A percentile compares a stretch with the other conserved stretches of the same genome.
Conservation (phyloP, 1,139 yeast genomes). For the Suzukiozyma palmioleophila region DNA sequence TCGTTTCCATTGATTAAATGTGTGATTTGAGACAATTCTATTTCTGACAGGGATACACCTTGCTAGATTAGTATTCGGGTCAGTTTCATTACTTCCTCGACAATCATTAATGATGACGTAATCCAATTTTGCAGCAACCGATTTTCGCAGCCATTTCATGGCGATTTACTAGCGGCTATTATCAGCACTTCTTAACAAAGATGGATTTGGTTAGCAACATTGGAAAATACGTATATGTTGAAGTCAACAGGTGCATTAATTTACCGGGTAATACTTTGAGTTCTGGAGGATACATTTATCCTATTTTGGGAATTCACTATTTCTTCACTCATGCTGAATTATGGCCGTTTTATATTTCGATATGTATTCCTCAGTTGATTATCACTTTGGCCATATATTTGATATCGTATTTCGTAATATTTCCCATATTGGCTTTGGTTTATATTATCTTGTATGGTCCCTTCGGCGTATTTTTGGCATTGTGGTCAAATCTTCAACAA, state of each 20-base stretch:
- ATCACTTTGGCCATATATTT: conserved; percentile 41
- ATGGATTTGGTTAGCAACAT: not conserved
- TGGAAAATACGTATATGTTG: not conserved
- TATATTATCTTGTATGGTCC: conserved; percentile 52
- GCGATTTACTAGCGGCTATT: too few relatives aligned
- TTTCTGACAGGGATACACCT: too few relatives aligned
- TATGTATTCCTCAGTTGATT: conserved; percentile 48
- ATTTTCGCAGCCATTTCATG: not conserved
- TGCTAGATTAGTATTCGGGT: too few relatives aligned
- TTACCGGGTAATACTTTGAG: not conserved
- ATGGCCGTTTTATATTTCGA: conserved; percentile 48
- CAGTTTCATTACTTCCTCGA: too few relatives aligned
- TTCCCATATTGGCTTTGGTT: conserved; percentile 46
- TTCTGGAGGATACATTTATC: conserved; percentile 7
- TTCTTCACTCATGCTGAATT: conserved; percentile 40
- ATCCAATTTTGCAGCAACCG: too few relatives aligned
- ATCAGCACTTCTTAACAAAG: not conserved
- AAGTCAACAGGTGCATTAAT: not conserved
- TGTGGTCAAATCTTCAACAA: conserved; percentile 50
- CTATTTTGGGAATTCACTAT: conserved; percentile 40
- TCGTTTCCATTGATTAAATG: too few relatives aligned
- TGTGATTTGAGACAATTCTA: too few relatives aligned
- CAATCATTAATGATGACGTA: too few relatives aligned
- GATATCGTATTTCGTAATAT: conserved; percentile 34
- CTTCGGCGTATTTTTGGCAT: conserved; percentile 49